Percentiles rank a stretch among this genome's conserved stretches.
Conservation (phyloP, 75 land plant species). For the Cupressus sempervirens region DNA sequence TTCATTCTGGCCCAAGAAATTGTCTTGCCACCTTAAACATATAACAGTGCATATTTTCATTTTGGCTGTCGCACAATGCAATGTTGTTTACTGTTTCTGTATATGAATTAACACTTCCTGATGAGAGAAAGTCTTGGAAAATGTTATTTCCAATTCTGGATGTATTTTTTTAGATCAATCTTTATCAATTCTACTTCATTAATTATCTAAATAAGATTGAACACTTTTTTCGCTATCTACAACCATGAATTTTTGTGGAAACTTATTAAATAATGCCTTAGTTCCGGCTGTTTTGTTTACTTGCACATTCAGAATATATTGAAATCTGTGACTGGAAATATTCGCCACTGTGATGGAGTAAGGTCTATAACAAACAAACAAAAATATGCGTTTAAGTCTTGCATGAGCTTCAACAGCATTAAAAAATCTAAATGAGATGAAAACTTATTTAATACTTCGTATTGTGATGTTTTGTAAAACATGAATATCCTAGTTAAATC, state of each 20-base stretch:
- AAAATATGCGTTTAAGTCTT: neutral
- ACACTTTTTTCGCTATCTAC: neutral
- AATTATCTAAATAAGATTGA: neutral
- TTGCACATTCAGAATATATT: neutral
- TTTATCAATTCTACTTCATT: neutral
- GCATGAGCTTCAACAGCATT: too few species aligned
- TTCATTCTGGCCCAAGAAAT: slow-evolving; percentile 68
- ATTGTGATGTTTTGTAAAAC: too few species aligned
- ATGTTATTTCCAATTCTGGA: neutral
- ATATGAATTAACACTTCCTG: neutral
- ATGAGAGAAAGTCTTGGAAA: neutral
- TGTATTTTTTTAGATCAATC: neutral
- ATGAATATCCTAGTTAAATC: too few species aligned
- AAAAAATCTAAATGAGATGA: too few species aligned
- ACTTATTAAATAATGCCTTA: neutral
- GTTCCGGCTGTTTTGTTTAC: neutral
- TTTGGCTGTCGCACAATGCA: neutral
- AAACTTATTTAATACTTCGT: too few species aligned
- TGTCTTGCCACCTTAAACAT: slow-evolving; percentile 34
- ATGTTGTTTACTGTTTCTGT: neutral
- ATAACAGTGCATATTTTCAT: neutral
- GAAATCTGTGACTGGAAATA: neutral
- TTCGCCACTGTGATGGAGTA: neutral
- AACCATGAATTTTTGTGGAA: neutral
- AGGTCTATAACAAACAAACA: neutral